Evolutionary conservation across 1,139 yeast species (phyloP), one percentile per base, ranked within the genome.

Genomic region (Meyerozyma sp.): DNA sequence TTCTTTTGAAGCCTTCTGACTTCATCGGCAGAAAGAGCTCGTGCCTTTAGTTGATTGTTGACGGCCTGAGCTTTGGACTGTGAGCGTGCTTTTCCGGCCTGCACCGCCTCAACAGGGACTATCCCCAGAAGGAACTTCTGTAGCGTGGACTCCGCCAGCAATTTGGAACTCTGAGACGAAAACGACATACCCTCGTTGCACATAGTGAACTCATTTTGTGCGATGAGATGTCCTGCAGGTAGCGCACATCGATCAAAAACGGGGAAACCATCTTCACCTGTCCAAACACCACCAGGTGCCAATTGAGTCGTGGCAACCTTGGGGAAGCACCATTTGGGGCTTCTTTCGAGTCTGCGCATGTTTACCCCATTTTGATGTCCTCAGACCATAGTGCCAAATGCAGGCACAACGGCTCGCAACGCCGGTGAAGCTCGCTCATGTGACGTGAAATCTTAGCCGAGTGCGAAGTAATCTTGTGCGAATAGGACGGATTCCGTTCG

Each of bases 61-160:
- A 60, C 57, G 20, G 54, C 43, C 47, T 60, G 63, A 8, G 66
- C 55, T 3, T 59, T 46, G 4, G 65, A 52, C 23, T 51, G 43
- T 21, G 46, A 13, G 16, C 39, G 37, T 35, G 40, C 45, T 30
- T 42, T 41, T 14, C 44, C 41, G 25, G 36, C 35, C 11, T 46
- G 46, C 8, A 44, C 41, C 8, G 52, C 46, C 7, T 54, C 46
- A 11, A 70, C 70, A 1, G 79, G 79, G 23, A 75, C 61, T n/a
- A 73, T 62, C 40, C 57, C 56, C 29, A 68, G 65, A 32, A 74
- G 61, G 13, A 75, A 63, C 51, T 62, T 70, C 44, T 65, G 65
- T n/a, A 75, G 74, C 1, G 78, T 62, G 27, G 66, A 53, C 46
- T 63, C 58, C 2, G 77, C 71, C 52, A 62, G 70, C 25, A 53